A percentile compares a stretch with the other conserved stretches of the same genome.
phyloP scores from a whole-genome alignment of 2,329 filamentous ascomycete genomes.

The Trichophyton rubrum region DNA sequence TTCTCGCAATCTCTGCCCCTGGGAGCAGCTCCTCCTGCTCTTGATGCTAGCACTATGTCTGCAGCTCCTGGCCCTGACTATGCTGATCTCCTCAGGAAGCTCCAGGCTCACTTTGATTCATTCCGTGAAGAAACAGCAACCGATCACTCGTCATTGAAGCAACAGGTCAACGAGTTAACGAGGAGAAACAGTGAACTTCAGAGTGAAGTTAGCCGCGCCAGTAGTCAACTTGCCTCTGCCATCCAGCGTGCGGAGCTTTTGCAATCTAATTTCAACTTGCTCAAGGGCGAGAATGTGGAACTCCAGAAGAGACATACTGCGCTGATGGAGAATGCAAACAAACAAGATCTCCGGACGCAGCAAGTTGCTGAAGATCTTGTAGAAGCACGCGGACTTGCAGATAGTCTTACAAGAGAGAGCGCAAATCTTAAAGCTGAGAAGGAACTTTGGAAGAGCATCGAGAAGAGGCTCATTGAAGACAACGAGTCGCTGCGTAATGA shows the following conservation, averaged over 20 bases:
- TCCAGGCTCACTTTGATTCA: conserved; percentile 79
- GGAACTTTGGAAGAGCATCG: conserved; percentile 85
- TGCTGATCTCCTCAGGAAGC: conserved; percentile 66
- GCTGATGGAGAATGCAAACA: conserved; percentile 70
- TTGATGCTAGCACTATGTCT: conserved; percentile 34
- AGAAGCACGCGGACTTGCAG: conserved; percentile 66
- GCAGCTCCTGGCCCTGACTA: conserved; percentile 55
- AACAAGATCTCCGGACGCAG: conserved; percentile 79
- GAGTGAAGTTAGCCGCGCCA: conserved; percentile 64
- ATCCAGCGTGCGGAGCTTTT: conserved; percentile 80
- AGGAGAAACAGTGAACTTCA: conserved; percentile 72
- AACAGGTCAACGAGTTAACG: conserved; percentile 70
- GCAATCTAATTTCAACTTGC: conserved; percentile 70
- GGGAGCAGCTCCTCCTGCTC: conserved; percentile 34
- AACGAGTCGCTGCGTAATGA: conserved; percentile 78
- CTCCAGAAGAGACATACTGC: conserved; percentile 69
- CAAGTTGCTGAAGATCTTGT: conserved; percentile 89
- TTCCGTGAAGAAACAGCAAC: conserved; percentile 75
- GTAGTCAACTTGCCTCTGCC: conserved; percentile 69
- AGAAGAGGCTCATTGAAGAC: conserved; percentile 75
- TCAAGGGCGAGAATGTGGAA: conserved; percentile 74
- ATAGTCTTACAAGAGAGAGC: conserved; percentile 80
- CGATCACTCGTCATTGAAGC: conserved; percentile 68
- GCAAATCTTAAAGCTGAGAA: conserved; percentile 92
- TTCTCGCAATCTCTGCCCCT: conserved; percentile 61